phyloP scores from a whole-genome alignment of 2,329 filamentous ascomycete species.

The Colletotrichum sp. region DNA sequence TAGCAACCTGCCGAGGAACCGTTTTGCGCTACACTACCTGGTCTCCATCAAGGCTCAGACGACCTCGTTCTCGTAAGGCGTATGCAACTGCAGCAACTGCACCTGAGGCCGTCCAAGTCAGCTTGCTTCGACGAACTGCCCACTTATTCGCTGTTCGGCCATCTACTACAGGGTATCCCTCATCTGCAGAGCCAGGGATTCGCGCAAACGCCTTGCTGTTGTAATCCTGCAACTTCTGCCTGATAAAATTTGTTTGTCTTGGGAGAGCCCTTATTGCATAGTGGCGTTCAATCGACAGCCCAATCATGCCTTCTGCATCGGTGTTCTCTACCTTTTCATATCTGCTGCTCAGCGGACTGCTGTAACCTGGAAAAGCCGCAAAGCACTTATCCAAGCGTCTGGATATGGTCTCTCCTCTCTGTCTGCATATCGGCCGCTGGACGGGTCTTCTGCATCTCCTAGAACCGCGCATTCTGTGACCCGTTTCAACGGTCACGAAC shows the following conservation, averaged over 20 bases:
- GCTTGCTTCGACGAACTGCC: not conserved
- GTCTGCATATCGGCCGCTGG: not conserved
- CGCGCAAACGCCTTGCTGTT: not conserved
- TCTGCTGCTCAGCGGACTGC: not conserved
- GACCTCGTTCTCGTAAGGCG: not conserved
- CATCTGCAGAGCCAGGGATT: constrained; percentile 1
- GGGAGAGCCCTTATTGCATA: constrained; percentile 12
- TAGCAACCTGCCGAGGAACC: not conserved
- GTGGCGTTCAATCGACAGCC: not conserved
- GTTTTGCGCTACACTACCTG: not conserved
- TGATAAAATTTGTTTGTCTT: not conserved
- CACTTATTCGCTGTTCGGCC: not conserved
- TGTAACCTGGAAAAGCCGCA: not conserved
- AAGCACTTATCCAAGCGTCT: not conserved
- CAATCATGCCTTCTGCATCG: not conserved
- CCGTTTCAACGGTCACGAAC: not conserved
- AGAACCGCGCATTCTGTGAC: not conserved
- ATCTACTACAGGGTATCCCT: not conserved
- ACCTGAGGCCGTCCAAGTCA: not conserved
- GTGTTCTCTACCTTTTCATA: not conserved
- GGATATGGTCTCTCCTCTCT: not conserved
- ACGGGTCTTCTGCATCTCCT: not conserved
- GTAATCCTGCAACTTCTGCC: not conserved
- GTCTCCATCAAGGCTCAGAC: not conserved
- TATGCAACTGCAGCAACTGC: not conserved